Evolutionary conservation across 176 grass and related monocot genomes (phyloP), one percentile per base, ranked within the genome.

Genomic region (Oryza glumipatula): DNA sequence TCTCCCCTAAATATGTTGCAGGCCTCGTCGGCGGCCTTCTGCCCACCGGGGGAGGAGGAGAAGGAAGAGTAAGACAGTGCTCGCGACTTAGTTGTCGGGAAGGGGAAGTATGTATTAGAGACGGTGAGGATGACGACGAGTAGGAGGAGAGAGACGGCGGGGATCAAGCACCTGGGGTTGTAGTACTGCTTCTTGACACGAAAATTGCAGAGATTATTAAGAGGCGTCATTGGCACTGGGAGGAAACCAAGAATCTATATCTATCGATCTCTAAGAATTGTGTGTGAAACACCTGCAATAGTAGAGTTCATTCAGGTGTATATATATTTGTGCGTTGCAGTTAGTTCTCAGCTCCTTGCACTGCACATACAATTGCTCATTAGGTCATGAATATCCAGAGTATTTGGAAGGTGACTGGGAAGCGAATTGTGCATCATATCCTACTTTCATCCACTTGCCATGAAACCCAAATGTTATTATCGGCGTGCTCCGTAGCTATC

Each of bases 1-100:
- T 82, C 66, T 8, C 74, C 86, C 4, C 23, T 78, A 39, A 83
- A 88, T 0, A 88, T 83, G 79, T 88, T 8, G 4, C 87, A 88
- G 3, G 61, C 65, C 9, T 44, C 22, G 14, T 10, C 39, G 5
- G 26, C 32, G 21, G 5, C 74, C 14, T 13, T 11, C 9, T 10
- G 64, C 51, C 3, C 6, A 10, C 5, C 51, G 5, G 5, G 4
- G 51, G 51, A 54, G 16, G 46, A 48, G 15, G 49, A 52, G 49
- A 52, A 52, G 3, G 49, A 21, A 9, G 68, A 84, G 11, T 16
- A 30, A 4, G 12, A 68, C 0, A 17, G 16, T 4, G 19, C 0
- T 3, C 17, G 14, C 44, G 46, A 73, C 0, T 48, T 6, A 7
- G 1, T 56, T 1, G 2, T 19, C 1, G 75, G 75, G 4, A 63